Conservation (phyloP, 164 flowering plant species). For the Nymphaea colorata region DNA sequence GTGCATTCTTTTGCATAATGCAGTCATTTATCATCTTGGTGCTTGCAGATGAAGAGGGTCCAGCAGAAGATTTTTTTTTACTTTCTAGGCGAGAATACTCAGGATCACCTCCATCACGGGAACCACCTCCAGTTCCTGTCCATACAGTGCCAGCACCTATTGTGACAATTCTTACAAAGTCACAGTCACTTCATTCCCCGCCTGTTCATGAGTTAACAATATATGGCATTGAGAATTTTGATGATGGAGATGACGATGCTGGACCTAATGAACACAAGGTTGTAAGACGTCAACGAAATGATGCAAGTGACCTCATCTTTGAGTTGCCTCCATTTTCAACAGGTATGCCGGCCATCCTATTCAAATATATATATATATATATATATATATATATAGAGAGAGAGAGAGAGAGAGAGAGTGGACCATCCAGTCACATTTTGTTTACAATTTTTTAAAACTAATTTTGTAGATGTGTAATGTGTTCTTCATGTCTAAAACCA, state of each 20-base stretch:
- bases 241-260: conserved; percentile 63
- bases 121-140: conserved; percentile 48
- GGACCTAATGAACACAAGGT: conserved; percentile 46
- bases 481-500: too few relatives aligned
- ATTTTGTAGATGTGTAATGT: too few relatives aligned
- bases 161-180: conserved; percentile 25
- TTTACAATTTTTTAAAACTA: too few relatives aligned
- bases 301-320: conserved; percentile 58
- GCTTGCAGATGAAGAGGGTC: conserved; percentile 55
- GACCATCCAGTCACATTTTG: too few relatives aligned
- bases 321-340: conserved; percentile 76
- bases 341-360: too few relatives aligned
- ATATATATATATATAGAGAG: too few relatives aligned
- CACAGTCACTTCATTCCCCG: conserved; percentile 55
- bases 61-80: conserved; percentile 69
- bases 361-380: too few relatives aligned
- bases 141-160: conserved; percentile 35
- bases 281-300: conserved; percentile 59
- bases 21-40: too few relatives aligned
- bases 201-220: conserved; percentile 64
- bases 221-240: conserved; percentile 90
- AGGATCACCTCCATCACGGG: conserved; percentile 84
- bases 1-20: too few relatives aligned
- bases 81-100: conserved; percentile 62
- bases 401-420: too few relatives aligned